Evolutionary conservation across 768 basidiomycete genomes (phyloP), one percentile per base, ranked within the genome.

Genomic region (Sistotremastrum suecicum): DNA sequence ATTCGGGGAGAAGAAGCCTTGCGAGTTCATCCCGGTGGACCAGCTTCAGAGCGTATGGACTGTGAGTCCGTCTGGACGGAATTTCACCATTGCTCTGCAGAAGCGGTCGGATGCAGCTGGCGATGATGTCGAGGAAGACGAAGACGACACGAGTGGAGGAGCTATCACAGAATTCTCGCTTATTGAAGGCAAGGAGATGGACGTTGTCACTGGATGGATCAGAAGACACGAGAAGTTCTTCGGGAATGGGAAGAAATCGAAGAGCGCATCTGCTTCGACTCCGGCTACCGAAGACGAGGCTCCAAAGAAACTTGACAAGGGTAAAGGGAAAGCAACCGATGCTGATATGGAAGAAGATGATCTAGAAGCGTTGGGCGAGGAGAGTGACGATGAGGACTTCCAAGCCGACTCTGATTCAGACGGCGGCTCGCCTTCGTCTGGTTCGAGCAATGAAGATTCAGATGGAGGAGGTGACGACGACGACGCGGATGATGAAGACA

Each of bases 1-100:
- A 5, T 81, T 80, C 74, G 82, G 79, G 28, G 78, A 84, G 56
- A 74, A 72, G 55, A 81, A 80, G 51, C 82, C 82, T 2, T 83
- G 80, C 54, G 80, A 83, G 52, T 86, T 83, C 54, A 86, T 83
- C 77, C 62, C 76, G 3, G 60, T 80, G 28, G 65, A 68, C 39
- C 74, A 79, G 51, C 59, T 87, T n/a, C 4, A 57, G 29, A 60
- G 54, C 41, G 58, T 65, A 51, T 54, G 74, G 41, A 58, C 82
- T 28, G 62, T 79, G 40, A 76, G 74, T 28, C 79, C 76, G 9
- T 75, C 73, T 5, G 85, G 83, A 3, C 64, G 80, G 38, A 81
- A 75, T 34, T 83, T 79, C 53, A 72, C 78, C 1, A 70, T 86
- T 34, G 65, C 76, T 40, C 52, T 83, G 7, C 53, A 51, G 20